phyloP scores from a whole-genome alignment of 805 yeast species.

The Priceomyces melissophilus region DNA sequence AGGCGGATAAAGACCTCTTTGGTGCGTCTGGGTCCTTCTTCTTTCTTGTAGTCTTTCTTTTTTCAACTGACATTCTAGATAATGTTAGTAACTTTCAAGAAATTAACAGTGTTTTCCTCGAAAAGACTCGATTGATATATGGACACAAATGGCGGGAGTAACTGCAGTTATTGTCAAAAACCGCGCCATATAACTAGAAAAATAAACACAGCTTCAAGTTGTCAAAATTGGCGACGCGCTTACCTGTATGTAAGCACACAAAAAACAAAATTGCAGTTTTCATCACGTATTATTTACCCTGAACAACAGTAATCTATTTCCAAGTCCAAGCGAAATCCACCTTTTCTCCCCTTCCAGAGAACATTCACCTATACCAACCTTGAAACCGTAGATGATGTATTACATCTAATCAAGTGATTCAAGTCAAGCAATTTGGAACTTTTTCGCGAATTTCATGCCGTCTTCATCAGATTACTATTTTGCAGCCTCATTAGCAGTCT shows the following conservation, averaged over 20 bases:
- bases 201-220: not conserved
- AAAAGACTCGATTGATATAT: too few species aligned
- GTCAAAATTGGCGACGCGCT: conserved; percentile 1
- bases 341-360: not conserved
- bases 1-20: conserved; percentile 96
- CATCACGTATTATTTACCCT: too few species aligned
- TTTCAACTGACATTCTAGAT: conserved; percentile 27
- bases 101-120: too few species aligned
- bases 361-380: not conserved
- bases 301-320: not conserved
- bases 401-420: not conserved
- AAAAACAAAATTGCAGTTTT: too few species aligned
- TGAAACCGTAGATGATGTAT: conserved; percentile 1
- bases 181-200: not conserved
- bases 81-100: conserved; percentile 3
- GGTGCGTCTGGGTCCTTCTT: conserved; percentile 95
- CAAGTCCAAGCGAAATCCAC: conserved; percentile 5
- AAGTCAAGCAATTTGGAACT: not conserved
- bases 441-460: not conserved
- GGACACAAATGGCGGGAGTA: too few species aligned
- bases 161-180: not conserved
- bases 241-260: conserved; percentile 1
- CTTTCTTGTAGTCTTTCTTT: conserved; percentile 43
- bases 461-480: not conserved
- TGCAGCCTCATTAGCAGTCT: conserved; percentile 1